phyloP scores from a whole-genome alignment of 1,139 yeast species.

The Geotrichum citri-aurantii region DNA sequence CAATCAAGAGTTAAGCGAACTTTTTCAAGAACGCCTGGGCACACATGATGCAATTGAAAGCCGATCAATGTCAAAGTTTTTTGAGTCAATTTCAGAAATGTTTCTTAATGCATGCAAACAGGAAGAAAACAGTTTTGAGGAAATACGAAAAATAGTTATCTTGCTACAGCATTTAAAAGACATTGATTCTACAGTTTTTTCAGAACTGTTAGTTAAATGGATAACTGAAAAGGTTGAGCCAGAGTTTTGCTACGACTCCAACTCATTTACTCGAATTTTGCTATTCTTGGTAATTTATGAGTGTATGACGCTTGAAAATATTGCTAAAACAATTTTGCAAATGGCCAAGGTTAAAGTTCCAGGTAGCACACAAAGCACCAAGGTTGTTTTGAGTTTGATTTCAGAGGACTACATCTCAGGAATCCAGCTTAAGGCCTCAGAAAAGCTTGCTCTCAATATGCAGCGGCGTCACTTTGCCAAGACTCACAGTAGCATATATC shows the following conservation, averaged over 20 bases:
- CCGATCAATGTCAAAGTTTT: conserved; percentile 21
- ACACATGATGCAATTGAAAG: conserved; percentile 22
- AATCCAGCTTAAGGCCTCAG: conserved; percentile 23
- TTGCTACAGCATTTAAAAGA: conserved; percentile 27
- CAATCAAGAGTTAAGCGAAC: conserved; percentile 11
- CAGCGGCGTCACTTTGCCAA: conserved; percentile 25
- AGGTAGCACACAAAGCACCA: conserved; percentile 20
- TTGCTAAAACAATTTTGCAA: conserved; percentile 34
- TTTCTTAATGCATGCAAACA: conserved; percentile 23
- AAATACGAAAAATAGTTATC: conserved; percentile 21
- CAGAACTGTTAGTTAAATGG: conserved; percentile 26
- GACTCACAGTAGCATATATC: conserved; percentile 23
- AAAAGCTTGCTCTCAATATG: conserved; percentile 25
- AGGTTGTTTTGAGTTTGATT: conserved; percentile 22
- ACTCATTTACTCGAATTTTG: conserved; percentile 29
- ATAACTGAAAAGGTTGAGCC: conserved; percentile 28
- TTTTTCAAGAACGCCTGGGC: conserved; percentile 11
- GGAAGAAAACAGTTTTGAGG: conserved; percentile 11
- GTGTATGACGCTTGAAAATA: conserved; percentile 34
- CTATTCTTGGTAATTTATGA: conserved; percentile 37
- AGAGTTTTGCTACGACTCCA: conserved; percentile 23
- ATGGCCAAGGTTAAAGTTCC: conserved; percentile 22
- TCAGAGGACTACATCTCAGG: conserved; percentile 15
- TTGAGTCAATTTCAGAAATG: conserved; percentile 20
- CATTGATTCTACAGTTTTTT: conserved; percentile 23